A percentile compares a stretch with the other conserved stretches of the same genome.
phyloP scores from a whole-genome alignment of 345 rosid genomes.

The Eucalyptus polyanthemos region DNA sequence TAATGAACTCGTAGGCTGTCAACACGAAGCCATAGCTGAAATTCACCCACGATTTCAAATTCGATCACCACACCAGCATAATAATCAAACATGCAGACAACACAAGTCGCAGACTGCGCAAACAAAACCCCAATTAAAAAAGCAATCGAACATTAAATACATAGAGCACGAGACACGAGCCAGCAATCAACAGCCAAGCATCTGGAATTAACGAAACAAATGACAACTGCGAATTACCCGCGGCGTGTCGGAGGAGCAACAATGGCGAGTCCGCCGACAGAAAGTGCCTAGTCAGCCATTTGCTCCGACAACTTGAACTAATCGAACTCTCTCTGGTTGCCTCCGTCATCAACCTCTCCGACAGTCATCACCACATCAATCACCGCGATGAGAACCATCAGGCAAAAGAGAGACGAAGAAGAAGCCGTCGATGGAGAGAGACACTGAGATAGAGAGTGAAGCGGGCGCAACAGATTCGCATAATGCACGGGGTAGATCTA shows the following conservation, averaged over 20 bases:
- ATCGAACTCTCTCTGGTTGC: conserved; percentile 65
- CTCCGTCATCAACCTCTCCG: not conserved
- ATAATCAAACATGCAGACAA: not conserved
- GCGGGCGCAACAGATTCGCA: not conserved
- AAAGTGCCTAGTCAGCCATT: conserved; percentile 58
- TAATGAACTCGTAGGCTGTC: not conserved
- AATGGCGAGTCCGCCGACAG: conserved; percentile 9
- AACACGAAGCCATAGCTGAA: not conserved
- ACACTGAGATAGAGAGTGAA: not conserved
- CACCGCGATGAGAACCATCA: not conserved
- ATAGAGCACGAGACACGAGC: not conserved
- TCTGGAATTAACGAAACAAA: not conserved
- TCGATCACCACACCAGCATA: not conserved
- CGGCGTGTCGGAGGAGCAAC: conserved; percentile 47
- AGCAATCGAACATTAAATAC: not conserved
- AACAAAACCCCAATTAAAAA: not conserved
- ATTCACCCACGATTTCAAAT: not conserved
- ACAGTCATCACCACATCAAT: not conserved
- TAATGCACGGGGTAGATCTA: not conserved
- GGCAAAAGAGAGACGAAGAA: not conserved
- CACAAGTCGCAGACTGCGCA: not conserved
- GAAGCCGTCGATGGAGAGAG: not conserved
- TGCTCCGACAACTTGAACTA: conserved; percentile 66
- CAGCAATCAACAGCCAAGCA: not conserved
- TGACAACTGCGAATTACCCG: conserved; percentile 17